Base-by-base conservation (phyloP, 768 basidiomycete genomes). In the Dendrothele bispora region DNA sequence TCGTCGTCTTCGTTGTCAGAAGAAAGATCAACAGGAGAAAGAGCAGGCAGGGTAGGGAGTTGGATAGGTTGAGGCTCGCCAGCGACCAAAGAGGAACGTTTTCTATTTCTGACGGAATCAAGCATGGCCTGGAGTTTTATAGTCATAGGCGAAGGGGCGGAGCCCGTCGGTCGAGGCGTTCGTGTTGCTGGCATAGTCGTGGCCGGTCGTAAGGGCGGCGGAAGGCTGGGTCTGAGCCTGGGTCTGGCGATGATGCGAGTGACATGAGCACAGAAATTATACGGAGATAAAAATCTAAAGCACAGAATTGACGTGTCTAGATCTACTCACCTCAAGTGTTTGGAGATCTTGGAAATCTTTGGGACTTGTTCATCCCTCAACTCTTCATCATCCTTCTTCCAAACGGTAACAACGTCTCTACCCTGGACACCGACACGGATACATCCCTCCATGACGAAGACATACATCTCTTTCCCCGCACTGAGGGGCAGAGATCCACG, bases 131-230 rank as follows among this genome's bases (percentile, higher is more conserved):
- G 22, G 18, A 47, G 29, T 28, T 47, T 47, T 17, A 30, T 5
- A 25, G 38, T n/a, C 46, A 47, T 47, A 7, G 38, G 46, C 14
- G 46, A 47, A n/a, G n/a, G n/a, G n/a, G n/a, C n/a, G n/a, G n/a
- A n/a, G n/a, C n/a, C n/a, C n/a, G n/a, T n/a, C n/a, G n/a, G n/a
- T n/a, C n/a, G n/a, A n/a, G n/a, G n/a, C n/a, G n/a, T n/a, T n/a
- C n/a, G n/a, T n/a, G n/a, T n/a, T n/a, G n/a, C n/a, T n/a, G n/a
- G n/a, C n/a, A n/a, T n/a, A n/a, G n/a, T n/a, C n/a, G n/a, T n/a
- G n/a, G n/a, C n/a, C n/a, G n/a, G n/a, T n/a, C 26, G 21, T 20
- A 4, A 17, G 6, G 25, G 32, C 29, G 34, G 12, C 32, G n/a
- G 4, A 22, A 36, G 11, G 32, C 32, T 5, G 20, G 20, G 20